Base-by-base conservation (phyloP, 1,284 basidiomycete genomes). In the Naganishia sp. region DNA sequence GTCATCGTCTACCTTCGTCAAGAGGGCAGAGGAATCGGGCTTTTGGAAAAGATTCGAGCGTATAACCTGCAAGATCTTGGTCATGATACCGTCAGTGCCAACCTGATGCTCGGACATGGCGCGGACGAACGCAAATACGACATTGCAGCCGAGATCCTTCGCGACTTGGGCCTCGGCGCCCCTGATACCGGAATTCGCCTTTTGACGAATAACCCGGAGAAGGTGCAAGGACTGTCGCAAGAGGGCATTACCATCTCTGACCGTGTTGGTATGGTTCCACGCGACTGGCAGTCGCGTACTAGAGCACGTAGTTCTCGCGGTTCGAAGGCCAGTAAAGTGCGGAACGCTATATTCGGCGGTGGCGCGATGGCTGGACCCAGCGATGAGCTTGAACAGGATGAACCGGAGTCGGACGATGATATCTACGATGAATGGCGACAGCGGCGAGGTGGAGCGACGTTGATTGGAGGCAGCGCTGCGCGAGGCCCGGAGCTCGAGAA, bases 31-130 rank as follows among this genome's bases (percentile, higher is more conserved):
- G 96, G 96, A 2, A 99, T 99, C 71, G 96, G 96, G 0, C 82
- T 99, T 5, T 81, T 98, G 43, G 94, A 94, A 68, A 99, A 99
- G 79, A 90, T 99, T 67, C 87, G 92, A 57, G 96, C 96, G 13
- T 99, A 99, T 83, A 99, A 99, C 76, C 83, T 99, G 35, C 96
- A 99, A 78, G 96, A 99, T 77, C 83, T 99, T 64, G 96, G 96
- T 0, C 92, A 98, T 76, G 96, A 99, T 81, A 99, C 96, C 3
- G 96, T 99, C 71, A 89, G 90, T 9, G 96, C 96, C 50, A 99
- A 99, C 79, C 82, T 99, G 50, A 85, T 98, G 83, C 87, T 99
- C 28, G 96, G 96, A 2, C 92, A 97, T 78, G 84, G 88, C 66
- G 94, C 96, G 5, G 96, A 99, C 79, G 91, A 96, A 78, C 85